Conservation (phyloP, 108 stramenopile genomes). For the Cafeteria roenbergensis region DNA sequence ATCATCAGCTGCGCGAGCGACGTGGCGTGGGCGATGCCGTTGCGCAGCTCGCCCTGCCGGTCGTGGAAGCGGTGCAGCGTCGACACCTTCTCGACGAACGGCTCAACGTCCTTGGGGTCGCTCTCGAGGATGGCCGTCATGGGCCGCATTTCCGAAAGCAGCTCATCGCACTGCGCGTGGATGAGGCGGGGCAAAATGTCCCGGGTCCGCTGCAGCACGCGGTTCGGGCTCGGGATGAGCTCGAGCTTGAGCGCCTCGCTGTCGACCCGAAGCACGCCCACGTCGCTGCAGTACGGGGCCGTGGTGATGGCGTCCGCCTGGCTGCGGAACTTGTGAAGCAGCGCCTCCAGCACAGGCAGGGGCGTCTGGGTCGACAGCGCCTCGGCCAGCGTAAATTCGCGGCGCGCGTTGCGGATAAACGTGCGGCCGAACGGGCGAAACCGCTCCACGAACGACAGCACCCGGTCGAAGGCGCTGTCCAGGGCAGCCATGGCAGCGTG, state of each 20-base stretch:
- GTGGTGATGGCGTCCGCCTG: constrained; percentile 32
- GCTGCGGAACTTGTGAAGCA: constrained; percentile 28
- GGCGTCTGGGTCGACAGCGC: constrained; percentile 10
- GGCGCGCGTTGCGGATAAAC: constrained; percentile 22
- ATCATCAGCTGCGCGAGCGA: constrained; percentile 36
- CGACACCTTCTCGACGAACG: constrained; percentile 41
- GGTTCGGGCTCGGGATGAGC: constrained; percentile 43
- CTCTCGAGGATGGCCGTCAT: constrained; percentile 29
- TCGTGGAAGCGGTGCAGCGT: constrained; percentile 27
- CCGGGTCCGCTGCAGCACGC: constrained; percentile 30
- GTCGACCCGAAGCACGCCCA: constrained; percentile 47
- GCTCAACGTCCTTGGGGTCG: constrained; percentile 30
- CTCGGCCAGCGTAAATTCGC: constrained; percentile 10
- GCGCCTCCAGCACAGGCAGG: constrained; percentile 28
- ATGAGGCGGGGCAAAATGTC: constrained; percentile 43
- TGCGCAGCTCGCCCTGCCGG: constrained; percentile 1
- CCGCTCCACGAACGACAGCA: constrained; percentile 22
- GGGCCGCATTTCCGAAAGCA: constrained; percentile 29
- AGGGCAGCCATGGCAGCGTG: background rate
- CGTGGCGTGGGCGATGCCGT: constrained; percentile 13
- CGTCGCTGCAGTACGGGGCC: constrained; percentile 36
- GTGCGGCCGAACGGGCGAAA: constrained; percentile 41
- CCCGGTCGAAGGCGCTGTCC: constrained; percentile 2
- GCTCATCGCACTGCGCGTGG: constrained; percentile 16
- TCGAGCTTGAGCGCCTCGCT: constrained; percentile 23